phyloP scores from a whole-genome alignment of 176 grass and related monocot genomes.

The Themeda triandra region DNA sequence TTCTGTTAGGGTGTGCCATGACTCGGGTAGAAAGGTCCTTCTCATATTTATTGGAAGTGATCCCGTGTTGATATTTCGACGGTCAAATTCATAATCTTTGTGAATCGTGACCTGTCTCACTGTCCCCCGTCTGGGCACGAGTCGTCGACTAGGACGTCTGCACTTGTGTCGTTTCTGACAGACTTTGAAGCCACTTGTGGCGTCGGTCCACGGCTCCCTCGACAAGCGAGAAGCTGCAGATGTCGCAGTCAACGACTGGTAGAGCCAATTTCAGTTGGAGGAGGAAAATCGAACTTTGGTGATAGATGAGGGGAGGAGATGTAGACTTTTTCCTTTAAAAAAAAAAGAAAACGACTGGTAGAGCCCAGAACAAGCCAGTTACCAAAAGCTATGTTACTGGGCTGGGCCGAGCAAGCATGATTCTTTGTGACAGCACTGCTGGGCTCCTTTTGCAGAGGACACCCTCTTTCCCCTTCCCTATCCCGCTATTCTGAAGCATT shows the following conservation, averaged over 20 bases:
- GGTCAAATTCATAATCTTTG: not conserved
- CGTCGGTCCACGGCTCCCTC: not conserved
- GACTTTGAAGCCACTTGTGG: not conserved
- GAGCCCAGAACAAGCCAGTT: not conserved
- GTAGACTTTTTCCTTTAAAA: too few species aligned
- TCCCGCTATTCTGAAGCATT: too few species aligned
- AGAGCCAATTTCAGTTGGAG: too few species aligned
- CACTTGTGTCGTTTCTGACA: not conserved
- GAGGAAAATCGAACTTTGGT: too few species aligned
- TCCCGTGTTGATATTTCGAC: not conserved
- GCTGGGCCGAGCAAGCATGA: not conserved
- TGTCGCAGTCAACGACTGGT: not conserved
- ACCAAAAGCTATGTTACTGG: not conserved
- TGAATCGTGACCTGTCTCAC: not conserved
- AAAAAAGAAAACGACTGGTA: too few species aligned
- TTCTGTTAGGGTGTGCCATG: not conserved
- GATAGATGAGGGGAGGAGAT: too few species aligned
- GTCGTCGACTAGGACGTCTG: not conserved
- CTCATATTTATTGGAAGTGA: not conserved
- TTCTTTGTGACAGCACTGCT: too few species aligned
- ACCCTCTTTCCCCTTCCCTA: too few species aligned
- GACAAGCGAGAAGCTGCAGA: not conserved
- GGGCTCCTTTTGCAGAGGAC: too few species aligned
- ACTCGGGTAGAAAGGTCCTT: not conserved
- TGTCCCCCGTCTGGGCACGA: not conserved